Conservation (phyloP, 805 yeast genomes). For the Starmerella vaccinii region DNA sequence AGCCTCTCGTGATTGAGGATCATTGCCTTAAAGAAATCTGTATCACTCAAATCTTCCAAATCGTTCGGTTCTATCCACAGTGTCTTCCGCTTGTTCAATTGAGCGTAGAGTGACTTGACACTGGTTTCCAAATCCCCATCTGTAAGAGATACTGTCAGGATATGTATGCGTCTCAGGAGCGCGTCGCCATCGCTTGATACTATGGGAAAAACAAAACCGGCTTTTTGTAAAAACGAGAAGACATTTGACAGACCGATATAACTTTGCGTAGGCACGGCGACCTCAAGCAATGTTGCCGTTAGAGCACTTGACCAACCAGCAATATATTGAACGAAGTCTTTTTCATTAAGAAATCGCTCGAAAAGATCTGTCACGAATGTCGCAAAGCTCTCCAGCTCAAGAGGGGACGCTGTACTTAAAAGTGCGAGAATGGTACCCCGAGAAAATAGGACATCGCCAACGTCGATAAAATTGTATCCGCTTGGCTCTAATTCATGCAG, state of each 20-base stretch:
- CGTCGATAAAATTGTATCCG: not conserved
- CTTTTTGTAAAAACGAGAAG: conserved; percentile 15
- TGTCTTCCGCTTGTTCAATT: conserved; percentile 4
- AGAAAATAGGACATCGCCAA: not conserved
- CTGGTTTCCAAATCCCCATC: conserved; percentile 19
- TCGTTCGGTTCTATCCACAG: not conserved
- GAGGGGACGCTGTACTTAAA: conserved; percentile 11
- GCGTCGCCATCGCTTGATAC: conserved; percentile 10
- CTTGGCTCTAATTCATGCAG: not conserved
- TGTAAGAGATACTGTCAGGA: conserved; percentile 8
- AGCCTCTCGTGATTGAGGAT: not conserved
- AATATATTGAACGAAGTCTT: not conserved
- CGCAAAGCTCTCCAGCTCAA: conserved; percentile 20
- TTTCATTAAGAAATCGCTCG: not conserved
- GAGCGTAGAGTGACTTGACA: conserved; percentile 22
- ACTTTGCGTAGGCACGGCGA: conserved; percentile 11
- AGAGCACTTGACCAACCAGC: not conserved
- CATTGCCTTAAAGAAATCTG: not conserved
- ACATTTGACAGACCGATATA: conserved; percentile 15
- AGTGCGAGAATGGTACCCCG: conserved; percentile 12
- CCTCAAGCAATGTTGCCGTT: conserved; percentile 13
- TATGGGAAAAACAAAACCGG: conserved; percentile 16
- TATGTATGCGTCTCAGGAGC: conserved; percentile 9
- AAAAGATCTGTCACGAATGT: conserved; percentile 13
- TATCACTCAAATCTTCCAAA: not conserved